Percentiles rank a stretch among this genome's conserved stretches.
phyloP scores from a whole-genome alignment of 768 basidiomycete genomes.

The Suillus cothurnatus region DNA sequence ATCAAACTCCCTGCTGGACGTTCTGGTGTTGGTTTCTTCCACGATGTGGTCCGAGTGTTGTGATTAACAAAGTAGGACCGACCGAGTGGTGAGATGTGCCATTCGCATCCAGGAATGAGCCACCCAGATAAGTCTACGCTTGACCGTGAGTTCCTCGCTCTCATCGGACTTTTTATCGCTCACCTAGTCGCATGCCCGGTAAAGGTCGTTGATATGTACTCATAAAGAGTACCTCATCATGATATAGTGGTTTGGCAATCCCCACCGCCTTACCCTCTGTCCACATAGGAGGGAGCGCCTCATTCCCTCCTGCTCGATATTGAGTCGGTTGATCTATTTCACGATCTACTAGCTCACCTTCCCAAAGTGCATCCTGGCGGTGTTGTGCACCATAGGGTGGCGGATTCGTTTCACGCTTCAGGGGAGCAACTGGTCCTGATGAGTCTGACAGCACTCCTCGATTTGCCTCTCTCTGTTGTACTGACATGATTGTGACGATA shows the following conservation, averaged over 20 bases:
- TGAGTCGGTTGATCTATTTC: no score
- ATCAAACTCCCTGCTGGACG: background rate
- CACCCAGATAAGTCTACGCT: background rate
- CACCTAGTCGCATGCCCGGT: background rate
- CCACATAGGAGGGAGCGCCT: no score
- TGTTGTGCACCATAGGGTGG: no score
- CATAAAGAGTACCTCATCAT: background rate
- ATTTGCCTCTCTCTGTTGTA: no score
- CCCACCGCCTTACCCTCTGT: background rate
- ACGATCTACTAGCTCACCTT: no score
- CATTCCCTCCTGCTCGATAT: no score
- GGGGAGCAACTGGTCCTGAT: no score
- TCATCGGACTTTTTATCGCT: background rate
- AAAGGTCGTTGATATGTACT: background rate
- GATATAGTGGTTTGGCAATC: no score
- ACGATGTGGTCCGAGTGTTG: background rate
- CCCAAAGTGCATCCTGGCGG: no score
- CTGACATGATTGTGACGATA: no score
- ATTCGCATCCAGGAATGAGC: background rate
- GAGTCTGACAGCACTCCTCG: no score
- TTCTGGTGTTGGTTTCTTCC: background rate
- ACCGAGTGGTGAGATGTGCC: background rate
- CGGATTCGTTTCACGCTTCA: no score
- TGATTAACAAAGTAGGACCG: background rate
- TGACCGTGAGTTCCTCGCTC: background rate